Evolutionary conservation across 139 green algal species (phyloP), one percentile per base, ranked within the genome.

Genomic region (Penium margaritaceum): DNA sequence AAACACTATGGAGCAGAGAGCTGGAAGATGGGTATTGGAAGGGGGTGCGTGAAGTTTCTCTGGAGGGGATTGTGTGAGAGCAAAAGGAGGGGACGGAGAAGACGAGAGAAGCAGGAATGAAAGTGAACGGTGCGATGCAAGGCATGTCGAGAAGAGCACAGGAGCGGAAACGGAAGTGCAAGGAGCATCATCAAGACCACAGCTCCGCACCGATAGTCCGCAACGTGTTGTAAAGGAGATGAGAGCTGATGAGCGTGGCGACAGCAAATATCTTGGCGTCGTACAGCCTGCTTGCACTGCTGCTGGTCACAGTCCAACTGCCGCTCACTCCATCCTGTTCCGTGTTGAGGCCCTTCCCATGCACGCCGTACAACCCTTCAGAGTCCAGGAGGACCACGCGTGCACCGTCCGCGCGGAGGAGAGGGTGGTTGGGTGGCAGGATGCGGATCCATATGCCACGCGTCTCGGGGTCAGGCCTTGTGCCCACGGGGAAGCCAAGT

Each of bases 201-300:
- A 19, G 21, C 7, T 60, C 5, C 68, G 24, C 21, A 68, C 51
- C 68, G 1, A 75, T n/a, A 17, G 51, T 68, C 1, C 27, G 35
- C 24, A 75, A 19, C n/a, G 68, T 68, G 57, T 68, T 75, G 51
- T 75, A 75, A 15, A 75, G 19, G 14, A 75, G 24, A 51, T 67
- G 47, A 4, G 68, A 75, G 4, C 5, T 47, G 29, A 68, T 35
- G 27, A 75, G 57, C 2, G 33, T 44, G 7, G 68, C 46, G 2
- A 75, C 36, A 17, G 68, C 68, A 54, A 75, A 75, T 17, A 67
- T 51, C 68, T 75, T 75, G 37, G 68, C 51, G 29, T 68, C 68
- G 19, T 75, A 75, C 4, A n/a, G n/a, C n/a, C n/a, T n/a, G n/a
- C n/a, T n/a, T n/a, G n/a, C n/a, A n/a, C n/a, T n/a, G n/a, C n/a